phyloP scores from a whole-genome alignment of 495 filamentous ascomycete genomes.

The Elasticomyces elasticus region DNA sequence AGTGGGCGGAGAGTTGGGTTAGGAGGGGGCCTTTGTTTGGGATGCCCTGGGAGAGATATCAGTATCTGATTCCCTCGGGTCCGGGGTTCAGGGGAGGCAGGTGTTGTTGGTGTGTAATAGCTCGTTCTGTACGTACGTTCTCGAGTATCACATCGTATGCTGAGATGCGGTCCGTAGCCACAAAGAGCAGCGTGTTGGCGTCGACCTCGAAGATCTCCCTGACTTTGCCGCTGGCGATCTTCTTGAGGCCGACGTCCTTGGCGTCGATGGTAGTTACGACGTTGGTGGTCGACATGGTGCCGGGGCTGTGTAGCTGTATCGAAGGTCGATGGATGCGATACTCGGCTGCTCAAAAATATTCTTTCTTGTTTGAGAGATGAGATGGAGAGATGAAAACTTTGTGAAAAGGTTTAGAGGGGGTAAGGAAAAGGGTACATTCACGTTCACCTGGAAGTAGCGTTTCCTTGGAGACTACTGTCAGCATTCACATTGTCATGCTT shows the following conservation, averaged over 20 bases:
- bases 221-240: slow-evolving; percentile 62
- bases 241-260: slow-evolving; percentile 6
- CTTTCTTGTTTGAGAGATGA: no score
- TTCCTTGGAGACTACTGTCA: no score
- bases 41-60: slow-evolving; percentile 48
- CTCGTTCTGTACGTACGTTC: slow-evolving; percentile 38
- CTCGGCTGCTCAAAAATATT: no score
- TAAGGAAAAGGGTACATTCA: no score
- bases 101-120: neutral
- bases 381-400: no score
- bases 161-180: slow-evolving; percentile 85
- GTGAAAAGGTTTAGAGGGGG: no score
- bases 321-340: no score
- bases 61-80: neutral
- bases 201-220: slow-evolving; percentile 72
- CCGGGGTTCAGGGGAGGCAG: neutral
- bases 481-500: no score
- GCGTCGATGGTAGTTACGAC: slow-evolving; percentile 9
- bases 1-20: slow-evolving; percentile 71
- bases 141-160: slow-evolving; percentile 88
- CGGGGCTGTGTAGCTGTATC: neutral
- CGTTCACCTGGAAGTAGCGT: no score
- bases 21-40: slow-evolving; percentile 76
- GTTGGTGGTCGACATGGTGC: neutral
- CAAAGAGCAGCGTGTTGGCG: slow-evolving; percentile 69